These are phyloP conservation scores for Moesziomyces globuligerus DNA, from an alignment of 1,284 basidiomycete species.

Conservation along the genomic window DNA sequence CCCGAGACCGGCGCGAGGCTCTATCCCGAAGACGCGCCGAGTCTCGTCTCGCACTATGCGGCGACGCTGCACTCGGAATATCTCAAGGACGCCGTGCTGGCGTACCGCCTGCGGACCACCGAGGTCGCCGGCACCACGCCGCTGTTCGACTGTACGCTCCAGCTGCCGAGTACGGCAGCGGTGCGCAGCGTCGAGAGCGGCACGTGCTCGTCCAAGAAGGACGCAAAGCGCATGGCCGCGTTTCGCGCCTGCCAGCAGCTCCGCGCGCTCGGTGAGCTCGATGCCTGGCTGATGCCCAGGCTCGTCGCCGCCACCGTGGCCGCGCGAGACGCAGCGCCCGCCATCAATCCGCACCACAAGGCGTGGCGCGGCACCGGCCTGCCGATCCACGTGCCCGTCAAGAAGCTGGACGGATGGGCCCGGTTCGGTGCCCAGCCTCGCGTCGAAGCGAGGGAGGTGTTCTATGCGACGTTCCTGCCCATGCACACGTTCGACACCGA, in stretches of 20 bases:
- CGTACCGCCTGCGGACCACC: constrained; percentile 16
- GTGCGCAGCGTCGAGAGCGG: constrained; percentile 32
- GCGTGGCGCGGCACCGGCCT: constrained; percentile 20
- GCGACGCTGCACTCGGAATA: constrained; percentile 33
- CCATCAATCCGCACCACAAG: constrained; percentile 25
- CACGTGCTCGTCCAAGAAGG: constrained; percentile 29
- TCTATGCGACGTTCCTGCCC: constrained; percentile 21
- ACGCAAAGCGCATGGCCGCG: constrained; percentile 43
- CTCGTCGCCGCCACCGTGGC: constrained; percentile 2
- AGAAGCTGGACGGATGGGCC: constrained; percentile 32
- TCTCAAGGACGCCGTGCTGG: constrained; percentile 22
- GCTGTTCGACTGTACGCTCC: constrained; percentile 14
- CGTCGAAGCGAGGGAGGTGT: neutral
- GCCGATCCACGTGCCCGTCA: constrained; percentile 23
- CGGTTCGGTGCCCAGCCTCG: neutral
- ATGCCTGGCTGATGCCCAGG: constrained; percentile 45
- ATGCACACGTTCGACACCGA: constrained; percentile 8
- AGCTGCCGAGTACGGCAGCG: constrained; percentile 31
- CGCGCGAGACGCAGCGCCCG: neutral
- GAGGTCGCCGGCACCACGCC: constrained; percentile 3
- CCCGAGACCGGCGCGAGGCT: constrained; percentile 40
- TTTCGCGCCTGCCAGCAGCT: constrained; percentile 44
- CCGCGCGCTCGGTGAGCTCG: constrained; percentile 37
- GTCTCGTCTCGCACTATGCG: constrained; percentile 40
- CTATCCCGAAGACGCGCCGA: constrained; percentile 38